Evolutionary conservation across 129 eudicot genomes (phyloP).

Genomic region (Pseudognaphalium luteoalbum): DNA sequence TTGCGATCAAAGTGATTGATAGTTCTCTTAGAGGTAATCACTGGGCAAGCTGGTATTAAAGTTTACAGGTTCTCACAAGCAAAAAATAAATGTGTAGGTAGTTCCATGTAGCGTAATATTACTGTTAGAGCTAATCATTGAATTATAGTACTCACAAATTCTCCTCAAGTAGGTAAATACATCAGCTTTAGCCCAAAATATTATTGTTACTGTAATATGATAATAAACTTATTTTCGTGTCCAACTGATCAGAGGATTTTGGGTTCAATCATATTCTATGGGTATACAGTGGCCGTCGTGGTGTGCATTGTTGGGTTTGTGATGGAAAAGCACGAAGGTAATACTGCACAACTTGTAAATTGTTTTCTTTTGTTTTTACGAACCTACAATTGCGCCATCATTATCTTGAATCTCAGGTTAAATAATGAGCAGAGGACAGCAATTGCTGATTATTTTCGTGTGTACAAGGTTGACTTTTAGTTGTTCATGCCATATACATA

Average conservation of each 20-base stretch:
- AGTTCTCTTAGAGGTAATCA: constrained; percentile 80
- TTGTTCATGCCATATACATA: neutral
- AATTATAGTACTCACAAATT: neutral
- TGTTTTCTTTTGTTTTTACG: neutral
- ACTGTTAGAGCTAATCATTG: neutral
- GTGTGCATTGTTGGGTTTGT: constrained; percentile 99
- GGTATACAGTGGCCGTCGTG: constrained; percentile 99
- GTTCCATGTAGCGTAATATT: no score
- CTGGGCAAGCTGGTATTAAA: neutral
- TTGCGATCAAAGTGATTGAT: constrained; percentile 89
- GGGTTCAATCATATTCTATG: constrained; percentile 89
- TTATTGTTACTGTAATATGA: neutral
- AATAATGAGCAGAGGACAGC: constrained; percentile 87
- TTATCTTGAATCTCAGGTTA: constrained; percentile 45
- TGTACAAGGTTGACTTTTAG: constrained; percentile 62
- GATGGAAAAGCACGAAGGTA: constrained; percentile 97
- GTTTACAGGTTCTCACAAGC: neutral
- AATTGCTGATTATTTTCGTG: constrained; percentile 82
- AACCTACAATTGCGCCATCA: constrained; percentile 4
- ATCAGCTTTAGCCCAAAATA: neutral
- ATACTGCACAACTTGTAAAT: constrained; percentile 23
- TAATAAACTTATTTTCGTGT: neutral
- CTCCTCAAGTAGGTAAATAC: neutral
- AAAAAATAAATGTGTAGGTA: no score
- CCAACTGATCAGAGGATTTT: constrained; percentile 67